Percentiles rank a stretch among this genome's conserved stretches.
Evolutionary conservation across 495 filamentous ascomycete genomes (phyloP).

Genomic region (Corynascus novoguineensis): DNA sequence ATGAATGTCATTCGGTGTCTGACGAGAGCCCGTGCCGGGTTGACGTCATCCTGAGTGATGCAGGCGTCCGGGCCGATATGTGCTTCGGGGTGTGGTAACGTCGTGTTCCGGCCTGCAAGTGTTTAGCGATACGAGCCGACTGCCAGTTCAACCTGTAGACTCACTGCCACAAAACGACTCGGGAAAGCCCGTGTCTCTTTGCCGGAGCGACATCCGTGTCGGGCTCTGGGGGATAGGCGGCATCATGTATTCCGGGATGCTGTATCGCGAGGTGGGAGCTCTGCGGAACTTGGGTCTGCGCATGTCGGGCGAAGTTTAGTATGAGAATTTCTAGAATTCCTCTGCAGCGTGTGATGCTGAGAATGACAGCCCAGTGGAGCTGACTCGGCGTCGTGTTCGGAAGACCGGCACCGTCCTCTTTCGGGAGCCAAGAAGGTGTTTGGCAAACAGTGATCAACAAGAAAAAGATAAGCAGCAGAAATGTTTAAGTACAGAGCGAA

Average conservation of each 20-base stretch:
- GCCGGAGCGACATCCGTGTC: conserved; percentile 17
- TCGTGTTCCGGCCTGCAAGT: conserved; percentile 29
- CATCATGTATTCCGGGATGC: conserved; percentile 18
- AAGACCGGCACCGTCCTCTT: not conserved
- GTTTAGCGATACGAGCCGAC: not conserved
- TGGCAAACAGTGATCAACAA: conserved; percentile 4
- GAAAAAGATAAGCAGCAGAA: conserved; percentile 1
- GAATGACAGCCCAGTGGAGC: conserved; percentile 3
- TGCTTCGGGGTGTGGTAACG: conserved; percentile 36
- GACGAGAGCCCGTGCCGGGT: conserved; percentile 18
- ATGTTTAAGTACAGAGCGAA: not conserved
- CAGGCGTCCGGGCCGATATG: conserved; percentile 30
- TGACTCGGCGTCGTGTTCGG: conserved; percentile 5
- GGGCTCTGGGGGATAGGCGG: conserved; percentile 20
- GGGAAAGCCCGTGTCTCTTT: conserved; percentile 34
- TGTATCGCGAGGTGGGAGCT: conserved; percentile 16
- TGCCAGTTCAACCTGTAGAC: not conserved
- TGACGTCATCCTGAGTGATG: conserved; percentile 31
- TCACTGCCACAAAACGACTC: conserved; percentile 31
- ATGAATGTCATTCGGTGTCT: conserved; percentile 28
- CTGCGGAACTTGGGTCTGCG: conserved; percentile 24
- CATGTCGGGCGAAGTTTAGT: conserved; percentile 21
- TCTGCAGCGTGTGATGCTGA: not conserved
- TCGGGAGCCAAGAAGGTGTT: not conserved
- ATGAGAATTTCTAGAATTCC: not conserved